Evolutionary conservation across 2,329 filamentous ascomycete species (phyloP).

Genomic region (Colletotrichum tropicicola): DNA sequence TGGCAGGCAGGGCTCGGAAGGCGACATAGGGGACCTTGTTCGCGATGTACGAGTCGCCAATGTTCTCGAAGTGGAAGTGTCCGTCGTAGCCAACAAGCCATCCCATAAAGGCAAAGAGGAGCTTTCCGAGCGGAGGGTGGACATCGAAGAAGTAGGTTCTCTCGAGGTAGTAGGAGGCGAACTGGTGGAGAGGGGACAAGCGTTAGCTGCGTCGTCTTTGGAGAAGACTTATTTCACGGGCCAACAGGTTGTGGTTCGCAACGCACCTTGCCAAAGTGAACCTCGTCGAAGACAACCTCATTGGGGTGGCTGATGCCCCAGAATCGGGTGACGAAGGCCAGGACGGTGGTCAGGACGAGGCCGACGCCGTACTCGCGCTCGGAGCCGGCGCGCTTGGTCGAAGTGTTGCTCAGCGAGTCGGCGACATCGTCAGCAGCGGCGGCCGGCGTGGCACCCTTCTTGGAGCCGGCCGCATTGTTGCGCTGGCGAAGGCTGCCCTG

Average conservation of each 20-base stretch:
- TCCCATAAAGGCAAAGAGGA: slow-evolving; percentile 95
- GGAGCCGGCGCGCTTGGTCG: slow-evolving; percentile 52
- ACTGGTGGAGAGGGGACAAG: slow-evolving; percentile 52
- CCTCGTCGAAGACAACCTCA: slow-evolving; percentile 98
- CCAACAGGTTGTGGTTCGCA: too few relatives aligned
- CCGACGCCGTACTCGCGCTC: slow-evolving; percentile 88
- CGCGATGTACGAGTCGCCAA: slow-evolving; percentile 95
- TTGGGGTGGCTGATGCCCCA: slow-evolving; percentile 96
- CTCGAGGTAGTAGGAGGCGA: slow-evolving; percentile 86
- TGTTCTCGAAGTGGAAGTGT: slow-evolving; percentile 98
- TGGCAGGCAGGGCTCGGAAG: slow-evolving; percentile 91
- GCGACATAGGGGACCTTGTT: slow-evolving; percentile 98
- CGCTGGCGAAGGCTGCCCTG: slow-evolving; percentile 69
- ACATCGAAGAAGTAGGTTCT: slow-evolving; percentile 99
- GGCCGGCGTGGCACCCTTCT: slow-evolving; percentile 54
- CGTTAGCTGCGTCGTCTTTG: too few relatives aligned
- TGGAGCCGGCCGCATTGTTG: slow-evolving; percentile 53
- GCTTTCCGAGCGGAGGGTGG: slow-evolving; percentile 97
- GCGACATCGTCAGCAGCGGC: slow-evolving; percentile 55
- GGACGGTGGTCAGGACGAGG: slow-evolving; percentile 77
- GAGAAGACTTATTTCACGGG: too few relatives aligned
- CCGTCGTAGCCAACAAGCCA: slow-evolving; percentile 98
- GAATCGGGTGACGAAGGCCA: slow-evolving; percentile 93
- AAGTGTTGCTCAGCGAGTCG: slow-evolving; percentile 57
- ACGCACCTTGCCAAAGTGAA: slow-evolving; percentile 97